Evolutionary conservation across 2,329 filamentous ascomycete genomes (phyloP), one percentile per base, ranked within the genome.

Genomic region (Phialophora verrucosa): DNA sequence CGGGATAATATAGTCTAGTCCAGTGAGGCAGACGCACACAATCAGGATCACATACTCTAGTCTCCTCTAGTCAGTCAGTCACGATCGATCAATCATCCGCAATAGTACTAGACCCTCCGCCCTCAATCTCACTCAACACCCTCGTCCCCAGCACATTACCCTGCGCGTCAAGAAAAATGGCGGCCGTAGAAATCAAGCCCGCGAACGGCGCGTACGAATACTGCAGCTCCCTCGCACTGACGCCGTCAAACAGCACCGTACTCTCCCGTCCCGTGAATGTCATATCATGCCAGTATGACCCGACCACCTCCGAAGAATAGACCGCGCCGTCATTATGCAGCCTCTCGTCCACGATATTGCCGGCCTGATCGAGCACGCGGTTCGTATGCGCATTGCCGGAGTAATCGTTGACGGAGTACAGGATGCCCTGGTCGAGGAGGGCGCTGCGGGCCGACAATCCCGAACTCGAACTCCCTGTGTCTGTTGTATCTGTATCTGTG

Each of bases 381-480:
- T 88, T 87, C 42, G 83, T 87, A 75, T 85, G 83, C 44, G 78
- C 80, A 65, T 83, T 80, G 20, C 85, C 85, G 14, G 78, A 78
- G 74, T 87, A 88, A 78, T 88, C 83, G 76, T 88, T 87, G 74
- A 87, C 75, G 31, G 83, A 85, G 76, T 86, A 88, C 38, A 89
- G 81, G 66, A 88, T 84, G 73, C 86, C 86, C 76, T 87, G 80
- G 63, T 79, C 77, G 50, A 87, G 76, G 55, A 85, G 82, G 31
- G 59, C 59, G 23, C 59, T 47, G 20, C 67, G 62, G 25, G 63
- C 63, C 12, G 50, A 65, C 10, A 65, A 20, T 59, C 35, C 42
- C 27, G 29, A 32, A 32, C 31, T 32, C 31, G 59, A 23, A 4
- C 65, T 32, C 20, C 35, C 25, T 4, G 57, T 27, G 23, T 35